Evolutionary conservation across 306 rosid species (phyloP).

Genomic region (Geum urbanum): DNA sequence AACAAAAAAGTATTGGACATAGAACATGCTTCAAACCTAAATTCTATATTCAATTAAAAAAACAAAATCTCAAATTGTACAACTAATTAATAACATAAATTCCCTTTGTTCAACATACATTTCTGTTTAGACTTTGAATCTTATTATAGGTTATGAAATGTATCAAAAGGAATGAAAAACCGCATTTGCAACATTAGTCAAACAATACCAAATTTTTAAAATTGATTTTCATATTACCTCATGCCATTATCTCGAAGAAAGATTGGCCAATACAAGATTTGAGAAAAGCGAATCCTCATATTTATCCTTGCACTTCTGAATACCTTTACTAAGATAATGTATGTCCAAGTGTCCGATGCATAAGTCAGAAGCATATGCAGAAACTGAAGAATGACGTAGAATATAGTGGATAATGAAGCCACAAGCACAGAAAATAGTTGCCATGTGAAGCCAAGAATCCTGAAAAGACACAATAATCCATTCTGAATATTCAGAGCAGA

Average conservation of each 20-base stretch:
- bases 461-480: slow-evolving; percentile 41
- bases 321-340: slow-evolving; percentile 37
- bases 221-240: slow-evolving; percentile 45
- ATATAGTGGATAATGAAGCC: slow-evolving; percentile 65
- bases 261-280: slow-evolving; percentile 90
- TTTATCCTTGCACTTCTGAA: slow-evolving; percentile 59
- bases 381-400: slow-evolving; percentile 60
- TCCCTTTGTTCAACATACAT: slow-evolving; percentile 1
- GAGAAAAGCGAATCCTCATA: slow-evolving; percentile 62
- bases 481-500: slow-evolving; percentile 28
- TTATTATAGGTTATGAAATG: background rate
- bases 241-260: slow-evolving; percentile 65
- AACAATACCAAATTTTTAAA: background rate
- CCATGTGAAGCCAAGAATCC: slow-evolving; percentile 53
- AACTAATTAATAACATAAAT: slow-evolving; percentile 14
- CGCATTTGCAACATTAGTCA: slow-evolving; percentile 25
- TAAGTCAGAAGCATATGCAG: slow-evolving; percentile 37
- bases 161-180: slow-evolving; percentile 18
- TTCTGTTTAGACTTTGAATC: background rate
- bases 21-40: background rate
- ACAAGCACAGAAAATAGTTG: slow-evolving; percentile 50
- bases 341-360: slow-evolving; percentile 54
- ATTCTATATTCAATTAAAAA: slow-evolving; percentile 16
- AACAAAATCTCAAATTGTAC: background rate
- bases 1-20: background rate